These are phyloP conservation scores for Puccinia hordei DNA, from an alignment of 1,284 basidiomycete species.

Conservation along the genomic window DNA sequence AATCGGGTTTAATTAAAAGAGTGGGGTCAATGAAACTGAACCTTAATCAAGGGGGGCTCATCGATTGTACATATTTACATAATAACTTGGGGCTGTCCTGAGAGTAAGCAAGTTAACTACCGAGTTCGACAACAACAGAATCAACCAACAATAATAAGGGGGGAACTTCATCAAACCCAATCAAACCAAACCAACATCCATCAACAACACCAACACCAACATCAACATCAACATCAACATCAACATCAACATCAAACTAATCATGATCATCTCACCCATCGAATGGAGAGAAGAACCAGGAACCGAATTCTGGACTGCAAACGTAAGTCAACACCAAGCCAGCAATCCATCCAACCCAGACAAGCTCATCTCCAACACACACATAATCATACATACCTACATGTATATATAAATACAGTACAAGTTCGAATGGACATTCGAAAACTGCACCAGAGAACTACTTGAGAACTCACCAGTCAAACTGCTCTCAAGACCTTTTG, in stretches of 20 bases:
- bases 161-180: no score
- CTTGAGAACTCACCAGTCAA: slow-evolving; percentile 45
- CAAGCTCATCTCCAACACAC: background rate
- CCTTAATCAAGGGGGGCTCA: no score
- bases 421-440: slow-evolving; percentile 48
- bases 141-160: no score
- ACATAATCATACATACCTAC: no score
- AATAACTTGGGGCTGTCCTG: no score
- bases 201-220: background rate
- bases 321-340: slow-evolving; percentile 20
- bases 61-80: no score
- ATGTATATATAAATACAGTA: no score
- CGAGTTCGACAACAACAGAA: no score
- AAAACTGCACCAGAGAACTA: slow-evolving; percentile 30
- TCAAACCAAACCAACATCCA: background rate
- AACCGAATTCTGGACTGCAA: slow-evolving; percentile 45
- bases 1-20: no score
- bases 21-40: no score
- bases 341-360: background rate
- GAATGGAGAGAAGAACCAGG: slow-evolving; percentile 46
- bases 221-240: background rate
- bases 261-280: slow-evolving; percentile 40
- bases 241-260: background rate
- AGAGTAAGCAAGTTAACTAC: no score
- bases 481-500: slow-evolving; percentile 44